phyloP scores from a whole-genome alignment of 768 basidiomycete genomes.

The Russula vinacea region DNA sequence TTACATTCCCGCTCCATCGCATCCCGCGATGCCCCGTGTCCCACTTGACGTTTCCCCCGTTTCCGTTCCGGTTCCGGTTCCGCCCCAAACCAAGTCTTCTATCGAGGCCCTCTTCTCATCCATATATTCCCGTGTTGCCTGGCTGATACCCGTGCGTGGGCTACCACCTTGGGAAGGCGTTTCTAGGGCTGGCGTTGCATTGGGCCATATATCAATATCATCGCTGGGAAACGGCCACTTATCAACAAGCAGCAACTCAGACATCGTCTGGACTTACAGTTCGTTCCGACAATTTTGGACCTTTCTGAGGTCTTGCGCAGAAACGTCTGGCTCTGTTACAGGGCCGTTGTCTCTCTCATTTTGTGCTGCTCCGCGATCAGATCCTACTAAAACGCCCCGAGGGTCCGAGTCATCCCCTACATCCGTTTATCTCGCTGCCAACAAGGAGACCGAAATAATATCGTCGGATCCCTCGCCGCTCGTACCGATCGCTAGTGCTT shows the following conservation, averaged over 20 bases:
- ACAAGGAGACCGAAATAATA: slow-evolving; percentile 12
- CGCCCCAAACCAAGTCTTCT: slow-evolving; percentile 15
- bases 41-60: not conserved
- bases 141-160: slow-evolving; percentile 26
- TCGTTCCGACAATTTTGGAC: slow-evolving; percentile 23
- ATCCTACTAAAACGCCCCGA: not conserved
- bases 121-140: slow-evolving; percentile 20
- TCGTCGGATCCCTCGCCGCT: not conserved
- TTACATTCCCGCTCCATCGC: slow-evolving; percentile 21
- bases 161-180: slow-evolving; percentile 14
- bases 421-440: not conserved
- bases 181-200: slow-evolving; percentile 6
- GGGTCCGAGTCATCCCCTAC: not conserved
- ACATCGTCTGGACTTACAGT: slow-evolving; percentile 20
- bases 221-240: not conserved
- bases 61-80: slow-evolving; percentile 11
- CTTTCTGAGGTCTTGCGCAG: slow-evolving; percentile 15
- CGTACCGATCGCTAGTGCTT: slow-evolving; percentile 4
- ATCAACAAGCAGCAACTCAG: not conserved
- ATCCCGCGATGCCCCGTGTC: not conserved
- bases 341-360: slow-evolving; percentile 26
- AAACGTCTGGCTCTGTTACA: slow-evolving; percentile 1
- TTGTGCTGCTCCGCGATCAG: slow-evolving; percentile 2
- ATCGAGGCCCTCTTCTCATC: slow-evolving; percentile 14
- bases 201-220: not conserved